Evolutionary conservation across 306 rosid species (phyloP).

Genomic region (Glycine latifolia): DNA sequence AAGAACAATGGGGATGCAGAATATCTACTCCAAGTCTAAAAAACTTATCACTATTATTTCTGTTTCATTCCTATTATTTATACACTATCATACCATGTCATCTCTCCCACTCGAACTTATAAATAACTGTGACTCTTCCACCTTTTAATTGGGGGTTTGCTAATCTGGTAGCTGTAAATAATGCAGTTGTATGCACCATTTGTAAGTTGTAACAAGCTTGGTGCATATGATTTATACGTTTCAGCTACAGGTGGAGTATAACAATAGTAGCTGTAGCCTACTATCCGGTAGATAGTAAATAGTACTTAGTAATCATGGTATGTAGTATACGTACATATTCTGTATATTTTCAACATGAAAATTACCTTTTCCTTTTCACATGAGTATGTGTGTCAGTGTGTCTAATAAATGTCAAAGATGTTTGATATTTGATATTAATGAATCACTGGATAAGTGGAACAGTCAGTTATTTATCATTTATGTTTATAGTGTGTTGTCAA

Average conservation of each 20-base stretch:
- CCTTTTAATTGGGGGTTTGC: slow-evolving; percentile 16
- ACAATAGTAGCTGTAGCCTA: slow-evolving; percentile 10
- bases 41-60: background rate
- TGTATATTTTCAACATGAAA: slow-evolving; percentile 28
- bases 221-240: background rate
- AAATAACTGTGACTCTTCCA: background rate
- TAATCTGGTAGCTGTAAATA: background rate
- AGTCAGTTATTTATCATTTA: background rate
- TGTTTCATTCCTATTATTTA: background rate
- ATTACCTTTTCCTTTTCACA: slow-evolving; percentile 17
- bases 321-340: background rate
- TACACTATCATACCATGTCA: background rate
- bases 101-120: slow-evolving; percentile 8
- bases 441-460: background rate
- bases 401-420: slow-evolving; percentile 26
- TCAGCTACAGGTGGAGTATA: background rate
- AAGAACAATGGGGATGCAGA: background rate
- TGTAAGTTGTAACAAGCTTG: slow-evolving; percentile 9
- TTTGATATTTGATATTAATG: slow-evolving; percentile 37
- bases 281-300: slow-evolving; percentile 14
- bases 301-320: no score
- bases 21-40: background rate
- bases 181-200: slow-evolving; percentile 7
- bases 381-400: background rate
- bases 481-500: background rate